Conservation (phyloP, 2,329 filamentous ascomycete species). For the Lecanicillium sp. region DNA sequence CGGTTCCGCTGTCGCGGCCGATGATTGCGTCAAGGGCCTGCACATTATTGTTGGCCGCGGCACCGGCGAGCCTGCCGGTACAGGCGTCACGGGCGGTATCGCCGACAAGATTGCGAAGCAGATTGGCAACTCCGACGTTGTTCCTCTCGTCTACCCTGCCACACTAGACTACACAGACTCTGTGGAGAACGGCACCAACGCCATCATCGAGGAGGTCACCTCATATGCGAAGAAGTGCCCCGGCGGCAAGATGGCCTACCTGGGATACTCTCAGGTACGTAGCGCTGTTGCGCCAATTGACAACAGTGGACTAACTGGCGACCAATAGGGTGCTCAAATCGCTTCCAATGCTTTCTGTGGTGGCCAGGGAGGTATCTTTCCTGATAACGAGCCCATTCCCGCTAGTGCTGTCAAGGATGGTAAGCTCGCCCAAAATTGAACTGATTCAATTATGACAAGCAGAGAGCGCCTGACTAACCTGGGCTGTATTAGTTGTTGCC, state of each 20-base stretch:
- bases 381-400: slow-evolving; percentile 17
- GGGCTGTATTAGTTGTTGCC: slow-evolving; percentile 26
- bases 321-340: slow-evolving; percentile 29
- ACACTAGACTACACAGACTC: slow-evolving; percentile 25
- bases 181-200: slow-evolving; percentile 23
- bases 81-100: slow-evolving; percentile 24
- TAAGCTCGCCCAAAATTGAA: too few species aligned
- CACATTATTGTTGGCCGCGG: slow-evolving; percentile 33
- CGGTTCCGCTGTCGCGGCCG: slow-evolving; percentile 17
- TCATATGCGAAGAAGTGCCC: slow-evolving; percentile 28
- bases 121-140: slow-evolving; percentile 26
- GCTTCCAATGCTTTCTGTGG: slow-evolving; percentile 30
- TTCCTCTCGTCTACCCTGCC: slow-evolving; percentile 31
- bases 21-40: slow-evolving; percentile 26
- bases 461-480: slow-evolving; percentile 7
- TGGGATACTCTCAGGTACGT: slow-evolving; percentile 34
- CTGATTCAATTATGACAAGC: too few species aligned
- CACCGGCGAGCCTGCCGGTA: slow-evolving; percentile 24
- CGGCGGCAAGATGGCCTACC: slow-evolving; percentile 29
- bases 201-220: slow-evolving; percentile 21
- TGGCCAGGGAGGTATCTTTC: slow-evolving; percentile 19
- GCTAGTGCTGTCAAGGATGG: slow-evolving; percentile 22
- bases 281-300: background rate
- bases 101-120: slow-evolving; percentile 23
- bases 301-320: background rate